These are phyloP conservation scores for Globisporangium paddicum DNA, from an alignment of 352 stramenopile species.

Conservation along the genomic window DNA sequence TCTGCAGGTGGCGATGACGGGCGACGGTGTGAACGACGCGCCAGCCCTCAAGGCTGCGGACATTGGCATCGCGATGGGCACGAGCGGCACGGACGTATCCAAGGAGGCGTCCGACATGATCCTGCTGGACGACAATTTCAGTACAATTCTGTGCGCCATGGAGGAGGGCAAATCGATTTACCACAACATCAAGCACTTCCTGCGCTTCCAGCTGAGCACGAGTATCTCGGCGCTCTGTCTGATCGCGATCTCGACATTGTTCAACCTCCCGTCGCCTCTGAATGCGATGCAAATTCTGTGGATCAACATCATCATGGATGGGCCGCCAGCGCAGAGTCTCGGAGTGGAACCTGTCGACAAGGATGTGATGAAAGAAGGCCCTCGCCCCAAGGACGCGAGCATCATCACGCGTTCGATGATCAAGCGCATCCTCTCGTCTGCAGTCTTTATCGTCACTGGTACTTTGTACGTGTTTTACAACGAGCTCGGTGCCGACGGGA, in stretches of 20 bases:
- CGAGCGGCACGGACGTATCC: conserved; percentile 96
- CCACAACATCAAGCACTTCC: conserved; percentile 96
- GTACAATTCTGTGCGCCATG: conserved; percentile 93
- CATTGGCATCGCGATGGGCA: conserved; percentile 98
- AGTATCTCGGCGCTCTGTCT: conserved; percentile 93
- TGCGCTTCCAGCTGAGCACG: conserved; percentile 96
- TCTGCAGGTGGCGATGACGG: conserved; percentile 96
- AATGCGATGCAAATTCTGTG: conserved; percentile 97
- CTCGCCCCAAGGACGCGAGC: conserved; percentile 63
- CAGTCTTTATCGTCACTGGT: conserved; percentile 69
- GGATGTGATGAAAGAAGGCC: conserved; percentile 84
- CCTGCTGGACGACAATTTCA: conserved; percentile 97
- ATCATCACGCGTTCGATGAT: conserved; percentile 81
- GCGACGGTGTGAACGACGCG: conserved; percentile 99
- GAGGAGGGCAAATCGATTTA: conserved; percentile 95
- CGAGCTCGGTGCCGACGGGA: conserved; percentile 80
- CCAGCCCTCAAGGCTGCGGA: conserved; percentile 96
- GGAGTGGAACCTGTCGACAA: conserved; percentile 84
- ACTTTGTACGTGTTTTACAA: conserved; percentile 86
- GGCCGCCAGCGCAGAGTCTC: conserved; percentile 75
- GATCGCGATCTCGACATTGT: conserved; percentile 57
- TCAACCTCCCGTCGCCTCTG: conserved; percentile 72
- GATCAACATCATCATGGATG: conserved; percentile 99
- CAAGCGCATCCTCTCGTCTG: conserved; percentile 56
- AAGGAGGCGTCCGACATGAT: conserved; percentile 98